Base-by-base conservation (phyloP, 768 basidiomycete species). In the Tremella fuciformis region DNA sequence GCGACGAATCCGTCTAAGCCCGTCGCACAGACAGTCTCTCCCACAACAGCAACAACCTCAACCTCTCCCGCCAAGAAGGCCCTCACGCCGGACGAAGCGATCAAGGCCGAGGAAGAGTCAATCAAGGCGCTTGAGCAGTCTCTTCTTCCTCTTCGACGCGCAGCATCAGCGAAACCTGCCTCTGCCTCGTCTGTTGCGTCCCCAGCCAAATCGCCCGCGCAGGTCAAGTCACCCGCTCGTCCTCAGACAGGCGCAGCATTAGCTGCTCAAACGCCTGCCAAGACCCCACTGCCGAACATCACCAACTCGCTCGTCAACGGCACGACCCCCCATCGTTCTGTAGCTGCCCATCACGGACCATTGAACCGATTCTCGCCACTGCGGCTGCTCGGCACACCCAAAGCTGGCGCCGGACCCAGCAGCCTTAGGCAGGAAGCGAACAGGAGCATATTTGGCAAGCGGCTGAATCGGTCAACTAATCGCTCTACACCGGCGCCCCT, bases 101-200 rank as follows among this genome's bases (percentile, higher is more conserved):
- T 76, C 50, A 66, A 65, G 58, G 63, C 63, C 2, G 75, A 76
- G 61, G 75, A 76, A 57, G 67, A 58, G 8, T 65, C 68, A 13
- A 48, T 76, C 9, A 60, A 63, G 29, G 57, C 44, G 2, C 57
- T 76, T 13, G 75, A 76, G 60, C 59, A 61, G 1, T 48, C 64
- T n/a, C 39, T 74, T 0, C 58, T 57, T 13, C 62, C 62, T 13
- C 60, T 68, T 16, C 65, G 67, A 0, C 21, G 41, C 19, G n/a
- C 25, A 38, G 50, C 56, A 15, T 34, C 51, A 8, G 16, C n/a
- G 3, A 52, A 52, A 37, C 26, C 22, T 22, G 37, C 15, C 51
- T 16, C 51, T 40, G 34, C 7, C 16, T 26, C 51, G 4, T 38
- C 25, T 18, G 22, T 13, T 16, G 29, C 42, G 18, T 16, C 49